phyloP scores from a whole-genome alignment of 1,284 basidiomycete species.

The Melampsora americana region DNA sequence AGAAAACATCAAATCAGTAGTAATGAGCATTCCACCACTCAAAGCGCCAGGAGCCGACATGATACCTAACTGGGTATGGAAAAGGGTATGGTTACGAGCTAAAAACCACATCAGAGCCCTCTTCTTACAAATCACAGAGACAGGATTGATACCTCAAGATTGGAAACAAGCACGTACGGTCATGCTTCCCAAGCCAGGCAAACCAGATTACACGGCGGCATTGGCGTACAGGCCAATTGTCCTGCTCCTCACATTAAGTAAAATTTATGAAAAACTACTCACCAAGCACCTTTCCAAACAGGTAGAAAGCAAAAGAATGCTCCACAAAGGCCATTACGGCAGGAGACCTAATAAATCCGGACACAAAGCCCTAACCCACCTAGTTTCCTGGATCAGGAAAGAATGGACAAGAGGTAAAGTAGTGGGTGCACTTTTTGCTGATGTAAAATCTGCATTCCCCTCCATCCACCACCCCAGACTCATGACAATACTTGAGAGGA shows the following conservation, averaged over 20 bases:
- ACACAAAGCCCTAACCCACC: neutral
- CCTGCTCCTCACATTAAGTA: no score
- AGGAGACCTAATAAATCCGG: neutral
- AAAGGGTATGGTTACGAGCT: no score
- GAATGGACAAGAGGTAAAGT: neutral
- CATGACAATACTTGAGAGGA: neutral
- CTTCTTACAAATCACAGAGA: no score
- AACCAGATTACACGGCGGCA: slow-evolving; percentile 17
- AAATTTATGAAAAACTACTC: no score
- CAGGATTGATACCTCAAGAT: neutral
- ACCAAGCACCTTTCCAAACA: neutral
- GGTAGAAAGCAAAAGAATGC: neutral
- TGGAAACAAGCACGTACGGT: slow-evolving; percentile 14
- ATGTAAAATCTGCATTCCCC: neutral
- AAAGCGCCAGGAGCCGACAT: no score
- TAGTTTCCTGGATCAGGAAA: neutral
- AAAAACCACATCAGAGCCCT: no score
- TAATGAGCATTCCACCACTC: no score
- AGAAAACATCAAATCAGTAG: no score
- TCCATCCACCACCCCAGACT: neutral
- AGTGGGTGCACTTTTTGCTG: neutral
- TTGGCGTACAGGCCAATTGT: no score
- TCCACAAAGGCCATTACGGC: neutral
- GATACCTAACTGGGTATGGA: no score
- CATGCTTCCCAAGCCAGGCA: slow-evolving; percentile 13